Evolutionary conservation across 176 grass and related monocot genomes (phyloP).

Genomic region (Hordeum vulgare): DNA sequence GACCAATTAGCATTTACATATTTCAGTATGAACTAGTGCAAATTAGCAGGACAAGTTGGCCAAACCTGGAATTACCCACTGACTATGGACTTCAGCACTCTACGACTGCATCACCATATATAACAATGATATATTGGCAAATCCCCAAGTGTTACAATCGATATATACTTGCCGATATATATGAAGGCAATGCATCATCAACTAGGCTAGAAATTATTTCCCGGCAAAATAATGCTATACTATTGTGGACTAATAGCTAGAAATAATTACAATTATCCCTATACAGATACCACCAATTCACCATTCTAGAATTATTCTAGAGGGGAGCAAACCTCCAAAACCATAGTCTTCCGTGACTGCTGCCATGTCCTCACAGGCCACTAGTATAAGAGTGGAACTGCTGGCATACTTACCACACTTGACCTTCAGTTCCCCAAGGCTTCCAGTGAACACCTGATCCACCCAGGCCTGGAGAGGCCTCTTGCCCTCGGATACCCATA

Average conservation of each 20-base stretch:
- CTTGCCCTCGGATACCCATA: constrained; percentile 49
- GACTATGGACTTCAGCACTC: not conserved
- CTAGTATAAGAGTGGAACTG: constrained; percentile 40
- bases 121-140: constrained; percentile 10
- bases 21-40: not conserved
- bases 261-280: constrained; percentile 73
- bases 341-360: constrained; percentile 18
- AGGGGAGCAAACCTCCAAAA: constrained; percentile 51
- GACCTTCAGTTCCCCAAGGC: constrained; percentile 58
- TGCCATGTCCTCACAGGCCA: constrained; percentile 38
- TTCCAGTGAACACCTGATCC: constrained; percentile 52
- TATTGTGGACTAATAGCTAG: constrained; percentile 27
- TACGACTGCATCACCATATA: not conserved
- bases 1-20: not conserved
- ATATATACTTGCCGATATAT: constrained; percentile 4
- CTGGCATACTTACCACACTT: constrained; percentile 32
- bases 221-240: constrained; percentile 27
- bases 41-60: not conserved
- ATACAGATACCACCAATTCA: constrained; percentile 22
- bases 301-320: constrained; percentile 60
- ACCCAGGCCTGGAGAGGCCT: constrained; percentile 42
- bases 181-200: constrained; percentile 1
- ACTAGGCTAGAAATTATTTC: constrained; percentile 9
- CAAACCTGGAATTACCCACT: not conserved
- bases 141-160: constrained; percentile 8